A percentile compares a stretch with the other conserved stretches of the same genome.
Conservation (phyloP, 139 green algal genomes). For the Coelastrella sp. region DNA sequence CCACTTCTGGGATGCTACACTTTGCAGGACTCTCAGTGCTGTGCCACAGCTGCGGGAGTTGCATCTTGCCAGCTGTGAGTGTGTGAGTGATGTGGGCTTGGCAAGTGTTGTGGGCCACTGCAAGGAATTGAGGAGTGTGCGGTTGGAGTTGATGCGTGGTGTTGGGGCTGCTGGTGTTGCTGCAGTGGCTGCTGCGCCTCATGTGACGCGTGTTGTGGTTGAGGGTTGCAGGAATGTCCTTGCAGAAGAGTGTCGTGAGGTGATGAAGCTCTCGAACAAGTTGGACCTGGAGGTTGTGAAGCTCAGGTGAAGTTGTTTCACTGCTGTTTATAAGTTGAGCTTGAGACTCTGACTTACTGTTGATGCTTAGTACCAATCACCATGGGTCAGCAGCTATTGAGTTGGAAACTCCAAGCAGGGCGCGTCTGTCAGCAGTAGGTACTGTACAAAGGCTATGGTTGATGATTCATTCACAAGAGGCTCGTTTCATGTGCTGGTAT, state of each 20-base stretch:
- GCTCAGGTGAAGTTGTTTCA: background rate
- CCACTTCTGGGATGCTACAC: slow-evolving; percentile 31
- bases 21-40: background rate
- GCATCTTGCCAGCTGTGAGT: background rate
- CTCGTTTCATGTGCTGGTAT: no score
- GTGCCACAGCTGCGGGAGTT: background rate
- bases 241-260: background rate
- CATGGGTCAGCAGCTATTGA: background rate
- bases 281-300: background rate
- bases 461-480: no score
- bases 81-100: background rate
- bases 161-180: slow-evolving; percentile 14
- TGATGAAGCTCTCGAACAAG: slow-evolving; percentile 2
- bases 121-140: background rate
- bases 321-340: no score
- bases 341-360: background rate
- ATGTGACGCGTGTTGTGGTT: background rate
- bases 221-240: slow-evolving; percentile 39
- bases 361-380: background rate
- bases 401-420: background rate
- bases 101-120: background rate
- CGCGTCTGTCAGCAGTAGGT: no score
- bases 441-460: no score
- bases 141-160: slow-evolving; percentile 24
- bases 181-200: slow-evolving; percentile 15